Conservation (phyloP, 192 early-diverging fungal species). For the Phycomyces blakesleeanus region DNA sequence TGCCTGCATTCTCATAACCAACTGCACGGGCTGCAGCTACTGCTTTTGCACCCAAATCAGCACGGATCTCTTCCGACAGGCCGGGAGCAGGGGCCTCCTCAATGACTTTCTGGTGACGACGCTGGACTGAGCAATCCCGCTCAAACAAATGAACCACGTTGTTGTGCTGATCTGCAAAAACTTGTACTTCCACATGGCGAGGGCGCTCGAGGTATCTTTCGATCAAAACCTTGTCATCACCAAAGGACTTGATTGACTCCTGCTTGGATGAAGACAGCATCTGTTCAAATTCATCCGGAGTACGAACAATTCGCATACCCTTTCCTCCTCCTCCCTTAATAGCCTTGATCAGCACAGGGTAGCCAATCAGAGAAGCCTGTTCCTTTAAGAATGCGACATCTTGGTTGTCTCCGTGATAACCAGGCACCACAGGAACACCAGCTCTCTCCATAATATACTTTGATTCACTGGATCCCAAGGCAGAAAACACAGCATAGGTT, state of each 20-base stretch:
- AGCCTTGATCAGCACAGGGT: constrained; percentile 97
- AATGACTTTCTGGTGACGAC: constrained; percentile 94
- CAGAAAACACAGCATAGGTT: too few species aligned
- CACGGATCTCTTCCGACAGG: constrained; percentile 67
- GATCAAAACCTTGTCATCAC: constrained; percentile 83
- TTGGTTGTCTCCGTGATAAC: constrained; percentile 90
- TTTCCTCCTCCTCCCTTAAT: constrained; percentile 96
- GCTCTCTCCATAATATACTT: constrained; percentile 91
- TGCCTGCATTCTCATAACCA: constrained; percentile 90
- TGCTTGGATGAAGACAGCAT: constrained; percentile 82
- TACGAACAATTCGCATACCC: constrained; percentile 92
- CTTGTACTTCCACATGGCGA: constrained; percentile 93
- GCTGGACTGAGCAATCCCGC: constrained; percentile 92
- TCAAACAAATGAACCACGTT: constrained; percentile 93
- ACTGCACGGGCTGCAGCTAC: constrained; percentile 93
- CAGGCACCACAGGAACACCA: constrained; percentile 87
- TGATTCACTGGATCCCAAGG: constrained; percentile 63
- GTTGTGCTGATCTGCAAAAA: constrained; percentile 86
- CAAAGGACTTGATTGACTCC: constrained; percentile 89
- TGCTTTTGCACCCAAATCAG: constrained; percentile 77
- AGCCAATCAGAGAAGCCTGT: constrained; percentile 80
- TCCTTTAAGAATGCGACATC: constrained; percentile 66
- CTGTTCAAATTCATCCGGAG: constrained; percentile 70
- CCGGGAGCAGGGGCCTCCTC: constrained; percentile 95
- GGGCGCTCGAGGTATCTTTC: constrained; percentile 89